These are phyloP conservation scores for Abrus pulchellus DNA, from an alignment of 306 rosid genomes.

Conservation along the genomic window DNA sequence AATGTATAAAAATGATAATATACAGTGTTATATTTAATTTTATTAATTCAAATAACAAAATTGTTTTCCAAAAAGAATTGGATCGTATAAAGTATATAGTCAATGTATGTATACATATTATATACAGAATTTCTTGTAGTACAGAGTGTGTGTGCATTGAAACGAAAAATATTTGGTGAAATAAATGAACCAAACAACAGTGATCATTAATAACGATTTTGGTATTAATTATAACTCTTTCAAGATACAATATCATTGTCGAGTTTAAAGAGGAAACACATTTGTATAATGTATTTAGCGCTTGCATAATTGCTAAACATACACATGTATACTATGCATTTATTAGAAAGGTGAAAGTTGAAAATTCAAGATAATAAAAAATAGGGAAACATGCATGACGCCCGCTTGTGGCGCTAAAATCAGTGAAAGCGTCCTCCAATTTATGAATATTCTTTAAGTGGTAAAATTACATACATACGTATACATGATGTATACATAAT, in stretches of 20 bases:
- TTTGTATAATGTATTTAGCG: constrained; percentile 50
- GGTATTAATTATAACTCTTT: constrained; percentile 49
- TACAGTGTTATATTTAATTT: too few relatives aligned
- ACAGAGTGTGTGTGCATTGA: constrained; percentile 19
- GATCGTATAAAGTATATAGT: not conserved
- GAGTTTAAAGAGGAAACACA: constrained; percentile 53
- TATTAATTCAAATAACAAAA: too few relatives aligned
- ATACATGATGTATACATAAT: too few relatives aligned
- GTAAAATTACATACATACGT: too few relatives aligned
- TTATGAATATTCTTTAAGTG: not conserved
- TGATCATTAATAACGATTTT: constrained; percentile 56
- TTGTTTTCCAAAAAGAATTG: not conserved
- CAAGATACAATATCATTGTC: constrained; percentile 60
- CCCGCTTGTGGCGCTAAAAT: constrained; percentile 34
- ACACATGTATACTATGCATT: constrained; percentile 56
- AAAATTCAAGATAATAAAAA: constrained; percentile 41
- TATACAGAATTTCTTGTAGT: not conserved
- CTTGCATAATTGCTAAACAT: constrained; percentile 52
- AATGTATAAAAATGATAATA: too few relatives aligned
- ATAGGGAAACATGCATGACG: constrained; percentile 46
- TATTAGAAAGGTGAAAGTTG: constrained; percentile 52
- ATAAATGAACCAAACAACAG: constrained; percentile 62
- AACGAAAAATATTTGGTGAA: constrained; percentile 51
- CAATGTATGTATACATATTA: not conserved
- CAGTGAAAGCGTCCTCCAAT: constrained; percentile 24